These are phyloP conservation scores for Kappamyces sp. DNA, from an alignment of 192 early-diverging fungal genomes.

Conservation along the genomic window DNA sequence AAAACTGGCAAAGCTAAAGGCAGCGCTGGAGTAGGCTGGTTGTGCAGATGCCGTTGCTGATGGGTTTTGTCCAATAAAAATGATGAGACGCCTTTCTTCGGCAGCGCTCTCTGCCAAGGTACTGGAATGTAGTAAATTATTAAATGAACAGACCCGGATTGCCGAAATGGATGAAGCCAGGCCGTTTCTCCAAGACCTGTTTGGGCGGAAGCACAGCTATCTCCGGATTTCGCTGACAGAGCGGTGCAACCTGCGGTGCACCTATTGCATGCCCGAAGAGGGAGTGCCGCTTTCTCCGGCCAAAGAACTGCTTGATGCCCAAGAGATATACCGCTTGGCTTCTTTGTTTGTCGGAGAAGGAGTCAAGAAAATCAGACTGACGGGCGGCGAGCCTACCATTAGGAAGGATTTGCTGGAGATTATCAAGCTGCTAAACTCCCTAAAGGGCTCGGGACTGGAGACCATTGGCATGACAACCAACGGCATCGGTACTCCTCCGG, in stretches of 20 bases:
- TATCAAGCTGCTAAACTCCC: conserved; percentile 66
- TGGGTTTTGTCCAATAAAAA: no score
- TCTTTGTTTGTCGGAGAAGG: conserved; percentile 81
- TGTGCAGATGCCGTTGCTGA: no score
- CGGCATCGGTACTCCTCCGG: conserved; percentile 47
- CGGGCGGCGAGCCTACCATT: conserved; percentile 94
- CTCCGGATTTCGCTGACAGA: conserved; percentile 93
- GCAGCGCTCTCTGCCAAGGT: no score
- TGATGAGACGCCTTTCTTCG: no score
- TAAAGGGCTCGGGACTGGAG: conserved; percentile 67
- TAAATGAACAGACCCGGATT: background rate
- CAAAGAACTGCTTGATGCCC: conserved; percentile 64
- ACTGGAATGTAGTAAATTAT: no score
- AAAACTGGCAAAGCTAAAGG: conserved; percentile 29
- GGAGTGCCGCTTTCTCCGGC: conserved; percentile 60
- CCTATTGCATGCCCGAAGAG: conserved; percentile 95
- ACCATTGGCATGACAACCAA: conserved; percentile 92
- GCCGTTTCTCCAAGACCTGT: conserved; percentile 53
- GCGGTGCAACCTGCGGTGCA: conserved; percentile 91
- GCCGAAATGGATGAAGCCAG: conserved; percentile 1
- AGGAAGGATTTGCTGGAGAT: conserved; percentile 84
- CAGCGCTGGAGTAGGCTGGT: conserved; percentile 13
- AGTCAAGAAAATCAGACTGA: conserved; percentile 90
- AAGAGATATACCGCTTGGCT: conserved; percentile 78
- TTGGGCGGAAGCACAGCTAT: conserved; percentile 86